These are phyloP conservation scores for Sequoia sempervirens DNA, from an alignment of 75 land plant species.

Conservation along the genomic window DNA sequence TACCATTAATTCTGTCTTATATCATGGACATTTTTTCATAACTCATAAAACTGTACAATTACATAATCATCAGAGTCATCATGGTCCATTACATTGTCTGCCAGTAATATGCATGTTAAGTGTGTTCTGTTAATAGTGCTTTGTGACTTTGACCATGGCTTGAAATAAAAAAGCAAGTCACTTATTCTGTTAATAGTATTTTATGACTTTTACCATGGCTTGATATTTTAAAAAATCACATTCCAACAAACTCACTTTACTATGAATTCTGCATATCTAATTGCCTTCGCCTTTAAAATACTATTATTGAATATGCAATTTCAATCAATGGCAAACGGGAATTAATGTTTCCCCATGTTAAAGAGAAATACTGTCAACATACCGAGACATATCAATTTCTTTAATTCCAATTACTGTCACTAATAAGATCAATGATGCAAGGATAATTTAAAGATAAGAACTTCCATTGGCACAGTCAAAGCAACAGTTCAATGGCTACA, in stretches of 20 bases:
- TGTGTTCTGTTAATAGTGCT: neutral
- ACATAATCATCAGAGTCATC: neutral
- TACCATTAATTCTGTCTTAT: neutral
- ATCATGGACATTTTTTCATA: neutral
- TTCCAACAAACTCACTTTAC: too few species aligned
- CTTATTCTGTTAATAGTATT: too few species aligned
- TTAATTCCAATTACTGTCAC: neutral
- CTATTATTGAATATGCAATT: neutral
- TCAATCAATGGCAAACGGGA: neutral
- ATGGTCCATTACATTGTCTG: neutral
- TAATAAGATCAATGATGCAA: neutral
- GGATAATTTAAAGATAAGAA: neutral
- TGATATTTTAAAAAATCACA: too few species aligned
- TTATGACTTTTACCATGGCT: too few species aligned
- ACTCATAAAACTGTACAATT: neutral
- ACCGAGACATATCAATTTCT: neutral
- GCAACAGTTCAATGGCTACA: neutral
- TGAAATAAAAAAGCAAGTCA: neutral
- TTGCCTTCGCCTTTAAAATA: neutral
- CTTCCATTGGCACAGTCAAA: neutral
- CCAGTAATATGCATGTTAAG: neutral
- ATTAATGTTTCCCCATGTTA: neutral
- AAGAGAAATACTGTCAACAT: neutral
- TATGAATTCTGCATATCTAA: neutral
- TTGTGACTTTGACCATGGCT: neutral